phyloP scores from a whole-genome alignment of 2,329 filamentous ascomycete genomes.

The Chrysoporthe deuterocubensis region DNA sequence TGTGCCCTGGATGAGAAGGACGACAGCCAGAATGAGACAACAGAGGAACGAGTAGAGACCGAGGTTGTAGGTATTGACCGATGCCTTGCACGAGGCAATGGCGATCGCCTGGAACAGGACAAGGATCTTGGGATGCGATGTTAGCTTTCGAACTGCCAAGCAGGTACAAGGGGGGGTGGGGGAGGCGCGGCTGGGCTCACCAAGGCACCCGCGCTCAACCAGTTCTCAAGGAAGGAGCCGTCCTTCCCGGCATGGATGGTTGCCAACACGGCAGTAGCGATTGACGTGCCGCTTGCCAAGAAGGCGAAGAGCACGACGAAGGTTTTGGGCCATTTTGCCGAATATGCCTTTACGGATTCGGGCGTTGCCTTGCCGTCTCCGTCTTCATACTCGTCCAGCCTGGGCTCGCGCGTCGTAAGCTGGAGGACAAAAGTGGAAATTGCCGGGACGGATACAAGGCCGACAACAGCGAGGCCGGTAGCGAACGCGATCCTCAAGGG shows the following conservation, averaged over 20 bases:
- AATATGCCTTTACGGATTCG: constrained; percentile 65
- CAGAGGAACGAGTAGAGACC: constrained; percentile 58
- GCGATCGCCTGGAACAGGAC: constrained; percentile 56
- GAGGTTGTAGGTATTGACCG: constrained; percentile 54
- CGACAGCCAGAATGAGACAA: constrained; percentile 46
- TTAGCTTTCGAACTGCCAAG: constrained; percentile 25
- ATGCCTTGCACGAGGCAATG: constrained; percentile 53
- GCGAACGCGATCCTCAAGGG: constrained; percentile 34
- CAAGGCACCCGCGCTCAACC: constrained; percentile 65
- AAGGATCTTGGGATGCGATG: constrained; percentile 44
- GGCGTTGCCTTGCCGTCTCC: constrained; percentile 70
- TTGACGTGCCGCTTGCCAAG: constrained; percentile 58
- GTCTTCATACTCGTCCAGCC: constrained; percentile 64
- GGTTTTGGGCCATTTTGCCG: constrained; percentile 60
- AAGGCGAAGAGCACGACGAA: constrained; percentile 58
- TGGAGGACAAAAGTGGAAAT: constrained; percentile 35
- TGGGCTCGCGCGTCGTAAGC: constrained; percentile 36
- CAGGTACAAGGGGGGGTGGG: no score
- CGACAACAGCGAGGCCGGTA: constrained; percentile 36
- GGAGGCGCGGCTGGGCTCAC: constrained; percentile 49
- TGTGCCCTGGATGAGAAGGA: constrained; percentile 51
- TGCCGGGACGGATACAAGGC: constrained; percentile 38
- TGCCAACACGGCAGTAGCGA: constrained; percentile 59
- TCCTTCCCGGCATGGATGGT: constrained; percentile 44
- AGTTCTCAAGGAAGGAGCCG: constrained; percentile 56